phyloP scores from a whole-genome alignment of 2,329 filamentous ascomycete genomes.

The Alternaria viburni region DNA sequence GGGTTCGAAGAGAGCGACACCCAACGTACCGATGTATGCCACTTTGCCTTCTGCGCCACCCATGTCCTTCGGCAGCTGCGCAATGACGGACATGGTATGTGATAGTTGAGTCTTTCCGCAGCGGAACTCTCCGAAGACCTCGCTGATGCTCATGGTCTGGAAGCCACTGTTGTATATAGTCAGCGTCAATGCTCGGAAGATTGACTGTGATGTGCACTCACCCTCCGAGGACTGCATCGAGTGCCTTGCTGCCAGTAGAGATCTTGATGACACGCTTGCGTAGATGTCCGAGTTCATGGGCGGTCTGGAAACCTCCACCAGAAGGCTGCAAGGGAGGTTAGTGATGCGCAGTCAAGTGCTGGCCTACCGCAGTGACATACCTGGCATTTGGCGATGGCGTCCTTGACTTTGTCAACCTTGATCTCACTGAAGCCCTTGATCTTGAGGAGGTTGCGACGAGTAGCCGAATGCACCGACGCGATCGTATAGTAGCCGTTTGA shows the following conservation, averaged over 20 bases:
- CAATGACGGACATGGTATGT: conserved; percentile 71
- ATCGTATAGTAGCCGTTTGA: conserved; percentile 68
- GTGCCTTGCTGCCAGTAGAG: conserved; percentile 73
- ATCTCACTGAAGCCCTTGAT: conserved; percentile 74
- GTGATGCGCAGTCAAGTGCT: not conserved
- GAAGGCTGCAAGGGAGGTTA: conserved; percentile 56
- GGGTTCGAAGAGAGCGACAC: not conserved
- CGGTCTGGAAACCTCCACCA: conserved; percentile 68
- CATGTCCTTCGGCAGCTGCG: conserved; percentile 64
- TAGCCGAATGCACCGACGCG: conserved; percentile 65
- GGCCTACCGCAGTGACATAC: conserved; percentile 44
- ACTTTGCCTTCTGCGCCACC: conserved; percentile 73
- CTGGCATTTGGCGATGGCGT: conserved; percentile 67
- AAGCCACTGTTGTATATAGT: conserved; percentile 64
- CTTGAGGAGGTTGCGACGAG: conserved; percentile 65
- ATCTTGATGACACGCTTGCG: conserved; percentile 69
- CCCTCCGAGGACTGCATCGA: conserved; percentile 70
- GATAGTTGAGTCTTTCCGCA: conserved; percentile 74
- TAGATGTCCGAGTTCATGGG: conserved; percentile 67
- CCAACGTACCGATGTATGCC: conserved; percentile 65
- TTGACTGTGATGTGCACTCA: conserved; percentile 31
- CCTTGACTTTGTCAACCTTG: conserved; percentile 75
- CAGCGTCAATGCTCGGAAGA: not conserved
- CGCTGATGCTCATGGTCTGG: conserved; percentile 73
- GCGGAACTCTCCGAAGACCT: conserved; percentile 67